Percentiles rank a stretch among this genome's conserved stretches.
Conservation (phyloP, 164 flowering plant species). For the Hamamelis virginiana region DNA sequence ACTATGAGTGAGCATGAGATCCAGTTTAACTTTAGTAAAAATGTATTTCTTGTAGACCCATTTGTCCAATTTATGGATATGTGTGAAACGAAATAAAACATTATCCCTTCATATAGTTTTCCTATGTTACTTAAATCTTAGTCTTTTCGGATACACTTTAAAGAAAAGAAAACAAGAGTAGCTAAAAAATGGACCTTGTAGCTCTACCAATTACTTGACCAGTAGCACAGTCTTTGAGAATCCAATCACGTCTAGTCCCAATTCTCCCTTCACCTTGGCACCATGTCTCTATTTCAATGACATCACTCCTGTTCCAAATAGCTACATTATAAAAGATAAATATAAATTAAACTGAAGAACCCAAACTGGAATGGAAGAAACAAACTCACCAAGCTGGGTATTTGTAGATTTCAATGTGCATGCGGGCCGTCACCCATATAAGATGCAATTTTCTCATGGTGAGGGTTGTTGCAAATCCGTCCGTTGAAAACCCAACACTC, state of each 20-base stretch:
- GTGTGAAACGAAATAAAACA: background rate
- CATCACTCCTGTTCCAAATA: slow-evolving; percentile 72
- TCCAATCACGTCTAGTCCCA: slow-evolving; percentile 96
- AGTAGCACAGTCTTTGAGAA: slow-evolving; percentile 78
- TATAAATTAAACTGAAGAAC: background rate
- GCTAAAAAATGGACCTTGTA: slow-evolving; percentile 56
- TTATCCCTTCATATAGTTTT: background rate
- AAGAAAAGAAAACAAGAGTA: background rate
- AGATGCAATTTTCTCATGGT: slow-evolving; percentile 93
- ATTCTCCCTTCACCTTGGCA: slow-evolving; percentile 91
- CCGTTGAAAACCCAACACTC: slow-evolving; percentile 92
- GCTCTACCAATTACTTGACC: slow-evolving; percentile 94
- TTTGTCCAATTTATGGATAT: too few species aligned
- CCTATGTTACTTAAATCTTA: background rate
- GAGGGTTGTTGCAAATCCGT: slow-evolving; percentile 88
- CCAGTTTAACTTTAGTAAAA: too few species aligned
- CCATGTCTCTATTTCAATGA: slow-evolving; percentile 98
- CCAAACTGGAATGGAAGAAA: background rate
- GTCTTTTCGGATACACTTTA: background rate
- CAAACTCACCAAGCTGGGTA: slow-evolving; percentile 89
- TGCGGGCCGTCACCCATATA: slow-evolving; percentile 98
- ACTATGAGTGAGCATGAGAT: too few species aligned
- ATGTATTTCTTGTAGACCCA: too few species aligned
- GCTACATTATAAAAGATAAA: background rate
- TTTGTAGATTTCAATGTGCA: slow-evolving; percentile 96